Conservation (phyloP, 2,329 filamentous ascomycete genomes). For the Penicillium sclerotigenum region DNA sequence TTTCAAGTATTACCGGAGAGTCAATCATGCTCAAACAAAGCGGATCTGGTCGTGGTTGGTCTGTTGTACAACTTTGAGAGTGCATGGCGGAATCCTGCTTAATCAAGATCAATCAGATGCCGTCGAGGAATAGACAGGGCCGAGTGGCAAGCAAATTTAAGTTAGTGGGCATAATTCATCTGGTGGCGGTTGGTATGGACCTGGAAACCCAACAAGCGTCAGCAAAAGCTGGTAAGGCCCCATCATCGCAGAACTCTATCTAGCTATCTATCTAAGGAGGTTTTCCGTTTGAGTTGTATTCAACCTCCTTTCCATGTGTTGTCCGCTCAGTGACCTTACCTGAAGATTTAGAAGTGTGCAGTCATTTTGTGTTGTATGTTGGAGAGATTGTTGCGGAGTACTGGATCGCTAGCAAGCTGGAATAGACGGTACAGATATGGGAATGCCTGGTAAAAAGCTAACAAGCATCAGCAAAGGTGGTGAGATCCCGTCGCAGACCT, state of each 20-base stretch:
- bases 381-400: not conserved
- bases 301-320: not conserved
- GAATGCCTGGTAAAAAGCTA: not conserved
- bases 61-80: not conserved
- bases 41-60: not conserved
- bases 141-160: not conserved
- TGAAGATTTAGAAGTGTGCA: not conserved
- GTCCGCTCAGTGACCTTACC: not conserved
- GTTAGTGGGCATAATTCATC: not conserved
- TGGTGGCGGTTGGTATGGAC: not conserved
- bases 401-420: not conserved
- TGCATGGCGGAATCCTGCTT: not conserved
- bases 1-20: not conserved
- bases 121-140: not conserved
- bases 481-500: not conserved
- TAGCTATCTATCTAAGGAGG: not conserved
- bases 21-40: not conserved
- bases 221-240: not conserved
- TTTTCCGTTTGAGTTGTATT: not conserved
- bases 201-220: not conserved
- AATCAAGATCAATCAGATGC: too few species aligned
- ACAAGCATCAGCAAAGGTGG: not conserved
- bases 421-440: too few species aligned
- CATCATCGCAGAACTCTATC: not conserved
- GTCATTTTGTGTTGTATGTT: not conserved